Evolutionary conservation across 2,329 filamentous ascomycete species (phyloP).

Genomic region (Tolypocladium inflatum): DNA sequence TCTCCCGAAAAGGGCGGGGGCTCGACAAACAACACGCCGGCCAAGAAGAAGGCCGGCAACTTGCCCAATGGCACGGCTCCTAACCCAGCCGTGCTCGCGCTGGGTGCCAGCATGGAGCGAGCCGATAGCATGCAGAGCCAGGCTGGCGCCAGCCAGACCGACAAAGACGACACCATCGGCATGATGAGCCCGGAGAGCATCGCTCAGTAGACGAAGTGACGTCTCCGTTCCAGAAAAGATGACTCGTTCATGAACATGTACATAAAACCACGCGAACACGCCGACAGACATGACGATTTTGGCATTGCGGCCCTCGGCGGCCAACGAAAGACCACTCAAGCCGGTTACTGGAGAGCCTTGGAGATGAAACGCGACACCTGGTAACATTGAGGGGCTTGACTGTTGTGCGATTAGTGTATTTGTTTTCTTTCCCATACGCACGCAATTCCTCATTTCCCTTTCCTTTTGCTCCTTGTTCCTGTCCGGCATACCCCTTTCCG

Average conservation of each 20-base stretch:
- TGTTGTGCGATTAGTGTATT: neutral
- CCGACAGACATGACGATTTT: neutral
- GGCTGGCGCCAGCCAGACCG: conserved; percentile 52
- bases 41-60: conserved; percentile 43
- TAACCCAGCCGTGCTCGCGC: conserved; percentile 29
- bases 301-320: neutral
- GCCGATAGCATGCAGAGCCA: conserved; percentile 48
- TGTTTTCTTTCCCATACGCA: too few relatives aligned
- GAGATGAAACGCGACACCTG: neutral
- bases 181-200: conserved; percentile 85
- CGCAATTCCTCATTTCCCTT: neutral
- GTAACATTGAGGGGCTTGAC: neutral
- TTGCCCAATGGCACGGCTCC: conserved; percentile 24
- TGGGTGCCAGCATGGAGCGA: conserved; percentile 45
- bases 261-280: neutral
- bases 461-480: neutral
- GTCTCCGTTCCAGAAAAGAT: neutral
- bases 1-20: conserved; percentile 23
- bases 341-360: neutral
- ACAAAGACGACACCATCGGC: conserved; percentile 58
- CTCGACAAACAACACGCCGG: conserved; percentile 29
- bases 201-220: conserved; percentile 25
- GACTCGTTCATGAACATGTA: neutral
- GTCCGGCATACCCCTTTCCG: neutral
- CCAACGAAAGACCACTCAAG: neutral